Evolutionary conservation across 2,329 filamentous ascomycete genomes (phyloP), one percentile per base, ranked within the genome.

Genomic region (Aspergillus ibericus): DNA sequence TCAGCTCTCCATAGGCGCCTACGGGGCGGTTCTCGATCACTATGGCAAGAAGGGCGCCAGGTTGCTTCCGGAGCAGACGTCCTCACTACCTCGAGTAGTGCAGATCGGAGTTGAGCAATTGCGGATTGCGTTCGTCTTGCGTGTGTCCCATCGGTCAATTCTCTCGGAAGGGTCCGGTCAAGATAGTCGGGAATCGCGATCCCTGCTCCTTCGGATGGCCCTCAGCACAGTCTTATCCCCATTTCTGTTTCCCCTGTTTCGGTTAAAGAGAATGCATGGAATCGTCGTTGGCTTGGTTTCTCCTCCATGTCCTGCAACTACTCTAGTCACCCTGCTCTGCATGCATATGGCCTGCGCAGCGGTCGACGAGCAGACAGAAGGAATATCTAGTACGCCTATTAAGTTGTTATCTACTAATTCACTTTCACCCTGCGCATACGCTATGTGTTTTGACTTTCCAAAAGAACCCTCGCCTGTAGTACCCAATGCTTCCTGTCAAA

Each of bases 241-340:
- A 44, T 59, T 60, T 66, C 48, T 62, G 62, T 61, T 53, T 44
- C 55, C 58, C 49, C 59, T 63, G 53, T 67, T 64, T 64, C 62
- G 63, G 64, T 66, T 68, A 68, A 65, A 73, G 68, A 68, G 70
- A 72, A 73, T 72, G 67, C 68, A 72, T 71, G 68, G 59, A 65
- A 69, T 57, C 66, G 59, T 63, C 54, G 60, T 63, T 61, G 48
- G 54, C 38, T 64, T 58, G 53, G 51, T 56, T 49, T 36, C 8
- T 32, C 25, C 47, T 59, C 29, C 18, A 20, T 13, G 18, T 55
- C 29, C 34, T 47, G 29, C 35, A 22, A 15, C 16, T 25, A 10
- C 16, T 29, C 25, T 25, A 16, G 44, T 48, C 25, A 29, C 27
- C 8, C 25, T 29, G 25, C 44, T 29, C 44, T 48, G n/a, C 44